Evolutionary conservation across 2,329 filamentous ascomycete genomes (phyloP), one percentile per base, ranked within the genome.

Genomic region (Xylogone sp.): DNA sequence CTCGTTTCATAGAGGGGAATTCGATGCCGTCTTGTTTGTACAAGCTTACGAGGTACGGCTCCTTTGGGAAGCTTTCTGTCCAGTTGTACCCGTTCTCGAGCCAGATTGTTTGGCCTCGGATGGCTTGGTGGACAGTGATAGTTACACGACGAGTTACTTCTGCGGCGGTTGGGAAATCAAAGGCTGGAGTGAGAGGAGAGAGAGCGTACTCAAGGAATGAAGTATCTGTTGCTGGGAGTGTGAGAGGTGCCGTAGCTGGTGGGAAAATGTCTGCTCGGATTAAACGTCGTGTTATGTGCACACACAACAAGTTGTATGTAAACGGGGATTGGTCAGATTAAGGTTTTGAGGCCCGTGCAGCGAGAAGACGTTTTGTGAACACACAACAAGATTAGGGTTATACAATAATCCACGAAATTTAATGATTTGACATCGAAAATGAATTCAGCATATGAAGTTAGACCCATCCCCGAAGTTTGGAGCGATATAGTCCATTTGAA

Each of bases 21-120:
- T 57, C 48, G 16, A 51, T 45, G 16, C 46, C 50, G 22, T 57
- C 68, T 47, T 70, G 65, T 48, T 67, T 59, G 62, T 74, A 74
- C 46, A 75, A 69, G 51, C 68, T 59, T 34, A 75, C 68, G 4
- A 76, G 67, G 56, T 74, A 75, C 0, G 73, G 73, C 4, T 61
- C 59, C 2, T 60, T 49, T 7, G 62, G 57, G 43, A 59, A 57
- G n/a, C 46, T 56, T 22, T 68, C 59, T 10, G 62, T 57, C 66
- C 67, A 69, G 48, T 65, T 57, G 29, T 64, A 57, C 12, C 63
- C 63, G 54, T 67, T 66, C 50, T 65, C 60, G 3, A 48, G 59
- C 58, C 19, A 62, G 50, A 53, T 24, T 16, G 51, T 43, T 16
- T 53, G 47, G 21, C 39, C 45, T 16, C 61, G 48, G 18, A 47